A percentile compares a stretch with the other conserved stretches of the same genome.
phyloP scores from a whole-genome alignment of 306 rosid genomes.

The Astragalus glycyphyllos region DNA sequence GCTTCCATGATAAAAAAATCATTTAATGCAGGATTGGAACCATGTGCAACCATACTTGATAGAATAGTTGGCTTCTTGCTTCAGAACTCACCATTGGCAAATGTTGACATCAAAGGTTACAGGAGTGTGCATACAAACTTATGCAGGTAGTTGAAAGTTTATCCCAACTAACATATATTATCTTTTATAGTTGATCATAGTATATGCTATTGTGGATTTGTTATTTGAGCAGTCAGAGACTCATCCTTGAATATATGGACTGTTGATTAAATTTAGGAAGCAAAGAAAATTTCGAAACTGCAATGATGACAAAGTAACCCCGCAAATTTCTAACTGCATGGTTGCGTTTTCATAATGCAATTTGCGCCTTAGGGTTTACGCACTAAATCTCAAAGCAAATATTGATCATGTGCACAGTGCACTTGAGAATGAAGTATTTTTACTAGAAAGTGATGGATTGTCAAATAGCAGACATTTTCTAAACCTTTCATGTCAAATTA shows the following conservation, averaged over 20 bases:
- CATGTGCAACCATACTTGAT: too few species aligned
- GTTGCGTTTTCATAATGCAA: background rate
- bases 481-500: background rate
- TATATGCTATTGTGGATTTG: background rate
- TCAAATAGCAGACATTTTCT: background rate
- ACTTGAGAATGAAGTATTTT: background rate
- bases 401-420: background rate
- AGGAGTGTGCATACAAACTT: background rate
- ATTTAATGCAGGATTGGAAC: too few species aligned
- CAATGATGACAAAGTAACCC: background rate
- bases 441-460: too few species aligned
- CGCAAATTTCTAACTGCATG: background rate
- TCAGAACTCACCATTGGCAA: conserved; percentile 8
- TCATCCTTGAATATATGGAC: background rate
- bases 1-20: background rate
- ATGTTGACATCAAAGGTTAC: background rate
- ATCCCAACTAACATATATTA: background rate
- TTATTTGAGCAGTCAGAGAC: background rate
- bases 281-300: background rate
- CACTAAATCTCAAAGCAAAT: too few species aligned
- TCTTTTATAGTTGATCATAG: background rate
- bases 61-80: background rate
- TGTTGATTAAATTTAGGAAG: background rate
- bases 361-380: too few species aligned
- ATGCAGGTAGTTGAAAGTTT: background rate